These are phyloP conservation scores for Apophysomyces ossiformis DNA, from an alignment of 371 early-diverging fungal genomes.

Conservation along the genomic window DNA sequence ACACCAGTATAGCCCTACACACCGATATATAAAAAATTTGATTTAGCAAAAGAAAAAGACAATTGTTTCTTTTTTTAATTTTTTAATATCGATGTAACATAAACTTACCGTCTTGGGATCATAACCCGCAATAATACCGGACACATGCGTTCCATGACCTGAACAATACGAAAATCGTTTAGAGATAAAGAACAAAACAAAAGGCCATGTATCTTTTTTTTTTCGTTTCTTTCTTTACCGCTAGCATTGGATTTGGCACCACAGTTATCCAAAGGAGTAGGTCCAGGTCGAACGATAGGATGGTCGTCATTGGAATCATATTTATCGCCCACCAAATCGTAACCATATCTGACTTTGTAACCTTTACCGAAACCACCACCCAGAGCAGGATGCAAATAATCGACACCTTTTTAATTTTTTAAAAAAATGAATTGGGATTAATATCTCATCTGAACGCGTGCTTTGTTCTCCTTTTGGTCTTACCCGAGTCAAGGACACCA, in stretches of 20 bases:
- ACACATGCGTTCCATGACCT: slow-evolving; percentile 71
- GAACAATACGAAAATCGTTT: no score
- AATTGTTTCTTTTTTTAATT: not conserved
- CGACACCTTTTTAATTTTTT: slow-evolving; percentile 45
- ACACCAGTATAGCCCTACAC: slow-evolving; percentile 59
- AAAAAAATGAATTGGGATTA: no score
- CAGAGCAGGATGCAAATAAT: slow-evolving; percentile 73
- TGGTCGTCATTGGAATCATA: slow-evolving; percentile 39
- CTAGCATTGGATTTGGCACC: slow-evolving; percentile 37
- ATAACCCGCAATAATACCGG: slow-evolving; percentile 73
- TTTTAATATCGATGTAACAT: not conserved
- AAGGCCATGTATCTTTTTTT: not conserved
- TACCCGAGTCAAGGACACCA: slow-evolving; percentile 74
- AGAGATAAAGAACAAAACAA: no score
- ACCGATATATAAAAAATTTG: no score
- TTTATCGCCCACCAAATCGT: slow-evolving; percentile 64
- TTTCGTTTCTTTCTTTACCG: slow-evolving; percentile 27
- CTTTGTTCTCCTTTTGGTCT: not conserved
- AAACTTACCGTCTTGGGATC: slow-evolving; percentile 38
- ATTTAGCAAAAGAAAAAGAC: not conserved
- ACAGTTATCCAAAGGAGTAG: slow-evolving; percentile 49
- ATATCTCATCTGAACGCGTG: slow-evolving; percentile 16
- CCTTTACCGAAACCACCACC: slow-evolving; percentile 71
- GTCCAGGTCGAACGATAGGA: slow-evolving; percentile 25
- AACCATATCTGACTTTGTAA: slow-evolving; percentile 62